A percentile compares a stretch with the other conserved stretches of the same genome.
Conservation (phyloP, 306 rosid species). For the Purshia tridentata region DNA sequence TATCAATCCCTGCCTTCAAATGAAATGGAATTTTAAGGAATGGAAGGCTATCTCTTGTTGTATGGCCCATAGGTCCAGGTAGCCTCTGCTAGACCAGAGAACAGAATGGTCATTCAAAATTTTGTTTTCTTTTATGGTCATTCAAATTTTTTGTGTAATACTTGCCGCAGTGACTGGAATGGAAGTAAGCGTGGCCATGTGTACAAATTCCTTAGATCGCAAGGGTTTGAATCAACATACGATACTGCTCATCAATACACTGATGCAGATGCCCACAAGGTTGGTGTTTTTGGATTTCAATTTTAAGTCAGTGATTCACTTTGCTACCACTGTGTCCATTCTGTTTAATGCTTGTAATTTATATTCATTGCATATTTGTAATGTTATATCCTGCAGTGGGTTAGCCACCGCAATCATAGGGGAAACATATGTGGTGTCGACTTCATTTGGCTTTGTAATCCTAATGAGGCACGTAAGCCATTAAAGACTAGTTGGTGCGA, state of each 20-base stretch:
- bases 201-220: constrained; percentile 85
- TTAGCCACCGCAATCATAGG: constrained; percentile 94
- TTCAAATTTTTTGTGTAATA: neutral
- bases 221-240: constrained; percentile 93
- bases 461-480: constrained; percentile 71
- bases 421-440: constrained; percentile 98
- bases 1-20: neutral
- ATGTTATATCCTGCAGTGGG: constrained; percentile 63
- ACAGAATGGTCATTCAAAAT: neutral
- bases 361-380: neutral
- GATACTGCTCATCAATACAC: constrained; percentile 77
- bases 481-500: constrained; percentile 87
- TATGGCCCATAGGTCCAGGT: neutral
- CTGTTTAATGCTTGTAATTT: neutral
- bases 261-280: constrained; percentile 87
- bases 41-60: constrained; percentile 2
- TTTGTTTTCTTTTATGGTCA: neutral
- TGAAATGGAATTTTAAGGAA: neutral
- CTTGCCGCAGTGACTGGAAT: constrained; percentile 83
- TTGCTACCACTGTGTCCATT: neutral
- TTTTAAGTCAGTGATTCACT: neutral
- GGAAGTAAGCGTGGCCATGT: constrained; percentile 98
- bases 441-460: constrained; percentile 96
- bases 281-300: constrained; percentile 24
- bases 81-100: neutral